Base-by-base conservation (phyloP, 257 asterid species). In the Ilex asprella region DNA sequence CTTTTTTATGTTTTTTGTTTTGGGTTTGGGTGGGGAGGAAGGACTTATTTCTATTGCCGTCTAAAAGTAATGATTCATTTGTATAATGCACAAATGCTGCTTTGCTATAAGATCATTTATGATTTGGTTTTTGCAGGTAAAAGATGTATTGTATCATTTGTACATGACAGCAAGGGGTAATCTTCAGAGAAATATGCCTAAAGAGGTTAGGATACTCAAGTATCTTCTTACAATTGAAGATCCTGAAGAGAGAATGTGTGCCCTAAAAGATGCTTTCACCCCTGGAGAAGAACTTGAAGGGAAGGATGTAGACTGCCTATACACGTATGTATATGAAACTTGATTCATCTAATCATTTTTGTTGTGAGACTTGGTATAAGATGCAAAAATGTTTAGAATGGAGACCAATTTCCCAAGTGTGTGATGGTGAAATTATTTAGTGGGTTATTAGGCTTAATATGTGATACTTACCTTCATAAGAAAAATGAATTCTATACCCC, bases 211-310 rank as follows among this genome's bases (percentile, higher is more conserved):
- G 79, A 89, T 93, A 70, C 83, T 87, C 21, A 93, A 93, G 78
- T 82, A 85, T 70, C 79, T 93, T 50, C 89, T 89, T 12, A 85
- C 84, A 49, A 81, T 93, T 54, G 76, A 93, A 74, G 94, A 89
- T 80, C 97, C 96, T 3, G 90, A 89, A 70, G 92, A 85, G 80
- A 73, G 72, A 56, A 69, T 87, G 87, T 67, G 89, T 78, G 86
- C 82, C 54, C 71, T 93, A 39, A 76, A 73, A 5, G 94, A 93
- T 60, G 97, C 99, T 57, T 93, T 93, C 78, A 87, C 95, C 30
- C 97, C 97, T 0, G 99, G 99, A 30, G 92, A 78, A 30, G 97
- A 93, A 74, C 70, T 89, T 43, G 76, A 87, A 81, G 97, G 96
- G 63, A 54, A 72, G 67, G 83, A 93, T 41, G 78, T 87, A 2